Base-by-base conservation (phyloP, 2,329 filamentous ascomycete genomes). In the Teratosphaeriaceae sp. region DNA sequence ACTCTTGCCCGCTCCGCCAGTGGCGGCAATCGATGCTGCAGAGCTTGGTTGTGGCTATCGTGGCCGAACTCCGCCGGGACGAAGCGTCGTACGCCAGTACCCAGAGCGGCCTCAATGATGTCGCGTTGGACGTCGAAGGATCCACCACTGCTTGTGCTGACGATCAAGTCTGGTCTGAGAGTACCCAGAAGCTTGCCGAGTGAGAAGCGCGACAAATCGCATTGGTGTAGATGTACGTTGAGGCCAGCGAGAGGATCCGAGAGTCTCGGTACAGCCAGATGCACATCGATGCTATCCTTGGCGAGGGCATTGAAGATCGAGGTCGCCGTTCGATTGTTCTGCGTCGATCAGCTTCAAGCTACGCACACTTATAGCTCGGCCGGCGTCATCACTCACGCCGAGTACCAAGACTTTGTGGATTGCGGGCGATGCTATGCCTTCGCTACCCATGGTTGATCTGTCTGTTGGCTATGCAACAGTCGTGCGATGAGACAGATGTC, bases 161-260 rank as follows among this genome's bases (percentile, higher is more conserved):
- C 52, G 30, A 61, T 27, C 31, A 58, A 38, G 36, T 58, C 51
- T 19, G 55, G 54, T 21, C 40, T 33, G 16, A 52, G 19, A n/a
- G 24, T 16, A 6, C 18, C n/a, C 37, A 56, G 48, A 8, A 61
- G 33, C 40, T 48, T 29, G 48, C 44, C 13, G 11, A 67, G 49
- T n/a, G 64, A 60, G 19, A 47, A 15, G 1, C 44, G n/a, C 9
- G 61, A 56, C 44, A 63, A 63, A 37, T 66, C 59, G 23, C 52
- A 57, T 21, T 41, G 48, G 40, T 57, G 51, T 11, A 50, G 22
- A 12, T 41, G 41, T 11, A 54, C 13, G 16, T 31, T 33, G 12
- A 36, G 18, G 2, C 35, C 9, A 5, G 19, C 20, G 12, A 30
- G 16, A 5, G 45, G 39, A 6, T 42, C 37, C 19, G 40, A 33